A percentile compares a stretch with the other conserved stretches of the same genome.
These are phyloP conservation scores for Citrullus colocynthis DNA, from an alignment of 306 rosid genomes.

Conservation along the genomic window DNA sequence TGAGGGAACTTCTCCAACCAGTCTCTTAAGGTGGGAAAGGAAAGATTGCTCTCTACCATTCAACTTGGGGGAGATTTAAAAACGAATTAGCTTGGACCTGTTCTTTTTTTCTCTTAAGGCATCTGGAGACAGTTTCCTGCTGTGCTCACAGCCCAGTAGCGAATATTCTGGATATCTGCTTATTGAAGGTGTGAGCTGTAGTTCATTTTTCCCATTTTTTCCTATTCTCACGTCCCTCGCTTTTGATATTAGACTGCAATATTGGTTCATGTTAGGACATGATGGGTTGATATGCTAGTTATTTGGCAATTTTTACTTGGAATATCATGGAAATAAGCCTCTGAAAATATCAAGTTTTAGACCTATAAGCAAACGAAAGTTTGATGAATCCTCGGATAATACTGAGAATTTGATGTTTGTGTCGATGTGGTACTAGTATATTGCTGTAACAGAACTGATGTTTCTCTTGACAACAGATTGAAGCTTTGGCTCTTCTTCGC, in stretches of 20 bases:
- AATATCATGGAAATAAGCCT: neutral
- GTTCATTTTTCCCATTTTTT: neutral
- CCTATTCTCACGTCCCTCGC: neutral
- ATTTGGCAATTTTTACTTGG: neutral
- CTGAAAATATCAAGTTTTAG: neutral
- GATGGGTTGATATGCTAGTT: neutral
- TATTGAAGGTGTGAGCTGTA: neutral
- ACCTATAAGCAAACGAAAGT: neutral
- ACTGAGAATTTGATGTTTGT: neutral
- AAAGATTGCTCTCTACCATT: too few relatives aligned
- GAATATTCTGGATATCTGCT: neutral
- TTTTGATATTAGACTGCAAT: neutral
- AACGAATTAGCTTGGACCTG: too few relatives aligned
- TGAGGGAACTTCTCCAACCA: too few relatives aligned
- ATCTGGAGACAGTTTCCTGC: too few relatives aligned
- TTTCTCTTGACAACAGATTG: constrained; percentile 42
- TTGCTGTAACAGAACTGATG: constrained; percentile 6
- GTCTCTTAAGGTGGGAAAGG: too few relatives aligned
- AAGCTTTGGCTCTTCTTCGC: constrained; percentile 99
- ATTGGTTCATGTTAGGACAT: neutral
- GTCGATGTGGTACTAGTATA: neutral
- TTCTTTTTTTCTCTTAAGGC: too few relatives aligned
- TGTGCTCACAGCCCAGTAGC: neutral
- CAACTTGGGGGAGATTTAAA: too few relatives aligned
- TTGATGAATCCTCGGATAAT: neutral